Conservation (phyloP, 228 moss, liverwort and hornwort species). For the Sphagnum magellanicum region DNA sequence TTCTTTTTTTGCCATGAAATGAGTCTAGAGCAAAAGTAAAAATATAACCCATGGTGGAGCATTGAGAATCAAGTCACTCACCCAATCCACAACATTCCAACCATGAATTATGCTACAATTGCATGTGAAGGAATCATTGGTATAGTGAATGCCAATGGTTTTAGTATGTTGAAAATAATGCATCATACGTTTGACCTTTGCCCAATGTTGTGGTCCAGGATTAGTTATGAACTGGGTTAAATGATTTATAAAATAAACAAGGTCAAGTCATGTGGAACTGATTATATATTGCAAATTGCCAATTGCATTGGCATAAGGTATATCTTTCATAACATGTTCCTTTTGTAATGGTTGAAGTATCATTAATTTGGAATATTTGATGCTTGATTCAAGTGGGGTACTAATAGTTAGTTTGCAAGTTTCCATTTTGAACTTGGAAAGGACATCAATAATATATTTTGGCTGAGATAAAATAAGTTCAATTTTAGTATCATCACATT, state of each 20-base stretch:
- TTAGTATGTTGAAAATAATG: background rate
- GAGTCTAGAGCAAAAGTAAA: background rate
- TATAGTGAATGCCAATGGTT: background rate
- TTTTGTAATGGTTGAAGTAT: background rate
- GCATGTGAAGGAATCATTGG: too few relatives aligned
- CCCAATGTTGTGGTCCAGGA: background rate
- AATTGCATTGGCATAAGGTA: background rate
- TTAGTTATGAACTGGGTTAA: conserved; percentile 6
- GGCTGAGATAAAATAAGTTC: too few relatives aligned
- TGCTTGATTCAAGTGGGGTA: conserved; percentile 1
- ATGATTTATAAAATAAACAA: background rate
- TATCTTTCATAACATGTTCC: background rate
- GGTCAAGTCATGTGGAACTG: background rate
- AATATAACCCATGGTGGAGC: background rate
- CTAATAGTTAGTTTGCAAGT: background rate
- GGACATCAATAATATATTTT: too few relatives aligned
- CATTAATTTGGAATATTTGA: background rate
- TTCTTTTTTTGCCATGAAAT: conserved; percentile 3
- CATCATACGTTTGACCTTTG: background rate
- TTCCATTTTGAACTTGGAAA: conserved; percentile 2
- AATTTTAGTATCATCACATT: too few relatives aligned
- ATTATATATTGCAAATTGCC: background rate
- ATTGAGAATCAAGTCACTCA: background rate
- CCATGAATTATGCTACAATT: too few relatives aligned
- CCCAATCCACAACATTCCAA: background rate